phyloP scores from a whole-genome alignment of 2,329 filamentous ascomycete species.

The Sporothrix pseudoabietina region DNA sequence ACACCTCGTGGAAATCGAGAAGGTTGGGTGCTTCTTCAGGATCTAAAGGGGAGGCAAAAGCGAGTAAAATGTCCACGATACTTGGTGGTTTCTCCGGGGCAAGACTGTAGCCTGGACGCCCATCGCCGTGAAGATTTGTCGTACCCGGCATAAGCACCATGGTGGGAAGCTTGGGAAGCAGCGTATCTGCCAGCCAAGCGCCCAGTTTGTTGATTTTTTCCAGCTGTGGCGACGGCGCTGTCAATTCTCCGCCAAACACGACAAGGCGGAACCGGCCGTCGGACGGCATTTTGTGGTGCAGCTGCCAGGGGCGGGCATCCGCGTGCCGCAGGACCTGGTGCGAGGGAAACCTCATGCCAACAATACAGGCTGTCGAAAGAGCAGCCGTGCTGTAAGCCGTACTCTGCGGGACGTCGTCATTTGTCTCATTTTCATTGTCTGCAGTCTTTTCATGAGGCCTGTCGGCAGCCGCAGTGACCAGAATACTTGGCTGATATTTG shows the following conservation, averaged over 20 bases:
- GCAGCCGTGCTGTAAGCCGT: slow-evolving; percentile 42
- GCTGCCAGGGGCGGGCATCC: slow-evolving; percentile 57
- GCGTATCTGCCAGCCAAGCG: slow-evolving; percentile 44
- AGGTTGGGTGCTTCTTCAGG: slow-evolving; percentile 44
- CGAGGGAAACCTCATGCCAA: slow-evolving; percentile 61
- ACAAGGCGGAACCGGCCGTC: slow-evolving; percentile 62
- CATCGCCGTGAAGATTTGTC: slow-evolving; percentile 34
- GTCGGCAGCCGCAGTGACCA: slow-evolving; percentile 11
- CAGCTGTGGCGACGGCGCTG: slow-evolving; percentile 34
- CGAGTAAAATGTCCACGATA: slow-evolving; percentile 60
- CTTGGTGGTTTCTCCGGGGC: background rate
- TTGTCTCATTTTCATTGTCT: background rate
- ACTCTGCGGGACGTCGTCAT: background rate
- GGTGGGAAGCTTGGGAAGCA: slow-evolving; percentile 42
- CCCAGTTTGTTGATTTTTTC: slow-evolving; percentile 50
- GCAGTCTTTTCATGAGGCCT: background rate
- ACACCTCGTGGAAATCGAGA: slow-evolving; percentile 52
- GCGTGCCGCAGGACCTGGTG: slow-evolving; percentile 63
- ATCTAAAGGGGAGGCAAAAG: slow-evolving; percentile 52
- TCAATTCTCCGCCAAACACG: slow-evolving; percentile 64
- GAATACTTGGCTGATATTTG: slow-evolving; percentile 27
- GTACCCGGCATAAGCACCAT: slow-evolving; percentile 41
- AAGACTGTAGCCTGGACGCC: slow-evolving; percentile 18
- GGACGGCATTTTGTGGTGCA: slow-evolving; percentile 58
- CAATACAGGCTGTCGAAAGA: slow-evolving; percentile 49